A percentile compares a stretch with the other conserved stretches of the same genome.
phyloP scores from a whole-genome alignment of 2,329 filamentous ascomycete genomes.

The Blastomyces gilchristii region DNA sequence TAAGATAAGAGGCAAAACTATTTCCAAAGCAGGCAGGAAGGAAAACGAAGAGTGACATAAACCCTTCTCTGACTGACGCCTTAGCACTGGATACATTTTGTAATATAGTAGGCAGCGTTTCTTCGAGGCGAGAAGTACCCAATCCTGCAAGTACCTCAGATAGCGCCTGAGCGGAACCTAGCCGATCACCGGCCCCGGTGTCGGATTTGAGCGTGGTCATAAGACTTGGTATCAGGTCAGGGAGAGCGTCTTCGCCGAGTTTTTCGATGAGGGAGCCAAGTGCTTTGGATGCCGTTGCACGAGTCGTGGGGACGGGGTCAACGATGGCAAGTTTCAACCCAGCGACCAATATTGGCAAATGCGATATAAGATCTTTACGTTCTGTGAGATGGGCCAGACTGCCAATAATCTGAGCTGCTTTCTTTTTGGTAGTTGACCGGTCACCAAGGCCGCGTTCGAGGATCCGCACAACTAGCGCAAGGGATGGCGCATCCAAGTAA shows the following conservation, averaged over 20 bases:
- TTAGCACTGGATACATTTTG: conserved; percentile 93
- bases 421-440: conserved; percentile 88
- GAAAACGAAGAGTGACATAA: conserved; percentile 99
- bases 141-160: conserved; percentile 92
- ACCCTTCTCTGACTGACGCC: conserved; percentile 83
- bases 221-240: conserved; percentile 91
- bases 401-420: conserved; percentile 94
- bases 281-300: conserved; percentile 90
- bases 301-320: conserved; percentile 90
- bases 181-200: conserved; percentile 86
- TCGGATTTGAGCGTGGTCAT: conserved; percentile 98
- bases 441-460: conserved; percentile 85
- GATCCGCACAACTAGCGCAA: conserved; percentile 90
- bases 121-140: conserved; percentile 83
- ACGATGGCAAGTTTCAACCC: conserved; percentile 82
- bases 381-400: conserved; percentile 95
- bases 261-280: conserved; percentile 96
- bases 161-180: conserved; percentile 92
- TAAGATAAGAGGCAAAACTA: conserved; percentile 92
- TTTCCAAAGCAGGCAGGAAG: conserved; percentile 98
- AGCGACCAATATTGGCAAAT: conserved; percentile 83
- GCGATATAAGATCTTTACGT: conserved; percentile 81
- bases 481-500: conserved; percentile 92
- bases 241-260: conserved; percentile 88
- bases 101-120: conserved; percentile 88